phyloP scores from a whole-genome alignment of 2,329 filamentous ascomycete species.

The Xylaria hypoxylon region DNA sequence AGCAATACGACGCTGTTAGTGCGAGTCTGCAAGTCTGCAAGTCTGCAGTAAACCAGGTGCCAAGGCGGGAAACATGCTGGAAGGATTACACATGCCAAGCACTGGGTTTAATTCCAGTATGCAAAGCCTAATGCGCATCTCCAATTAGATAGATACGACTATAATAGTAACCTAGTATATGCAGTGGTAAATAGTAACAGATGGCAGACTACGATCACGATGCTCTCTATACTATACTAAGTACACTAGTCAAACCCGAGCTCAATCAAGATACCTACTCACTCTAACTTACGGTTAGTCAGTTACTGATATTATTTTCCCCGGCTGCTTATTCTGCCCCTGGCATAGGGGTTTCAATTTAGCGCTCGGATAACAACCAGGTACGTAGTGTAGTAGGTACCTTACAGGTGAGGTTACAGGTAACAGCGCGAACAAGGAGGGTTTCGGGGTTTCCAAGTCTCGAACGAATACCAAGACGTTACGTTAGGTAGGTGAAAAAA shows the following conservation, averaged over 20 bases:
- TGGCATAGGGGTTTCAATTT: conserved; percentile 20
- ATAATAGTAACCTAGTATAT: neutral
- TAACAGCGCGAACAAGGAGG: conserved; percentile 8
- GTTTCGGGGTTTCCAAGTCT: conserved; percentile 3
- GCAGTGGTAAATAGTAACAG: neutral
- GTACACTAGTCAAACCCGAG: neutral
- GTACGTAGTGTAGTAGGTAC: neutral
- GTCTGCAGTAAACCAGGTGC: conserved; percentile 23
- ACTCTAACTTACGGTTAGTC: neutral
- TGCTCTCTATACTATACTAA: neutral
- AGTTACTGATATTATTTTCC: conserved; percentile 9
- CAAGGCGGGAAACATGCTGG: conserved; percentile 30
- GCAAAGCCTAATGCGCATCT: neutral
- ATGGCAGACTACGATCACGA: neutral
- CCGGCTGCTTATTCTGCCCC: conserved; percentile 11
- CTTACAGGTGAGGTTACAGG: neutral
- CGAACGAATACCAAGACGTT: conserved; percentile 5
- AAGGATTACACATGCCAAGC: conserved; percentile 35
- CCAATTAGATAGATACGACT: conserved; percentile 11
- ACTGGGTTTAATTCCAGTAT: conserved; percentile 19
- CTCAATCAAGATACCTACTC: neutral
- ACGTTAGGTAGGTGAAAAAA: no score
- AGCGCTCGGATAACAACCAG: conserved; percentile 28
- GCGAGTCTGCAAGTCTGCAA: conserved; percentile 19
- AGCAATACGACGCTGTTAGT: conserved; percentile 30